A percentile compares a stretch with the other conserved stretches of the same genome.
These are phyloP conservation scores for Rhododendron henanense DNA, from an alignment of 148 eudicot genomes.

Conservation along the genomic window DNA sequence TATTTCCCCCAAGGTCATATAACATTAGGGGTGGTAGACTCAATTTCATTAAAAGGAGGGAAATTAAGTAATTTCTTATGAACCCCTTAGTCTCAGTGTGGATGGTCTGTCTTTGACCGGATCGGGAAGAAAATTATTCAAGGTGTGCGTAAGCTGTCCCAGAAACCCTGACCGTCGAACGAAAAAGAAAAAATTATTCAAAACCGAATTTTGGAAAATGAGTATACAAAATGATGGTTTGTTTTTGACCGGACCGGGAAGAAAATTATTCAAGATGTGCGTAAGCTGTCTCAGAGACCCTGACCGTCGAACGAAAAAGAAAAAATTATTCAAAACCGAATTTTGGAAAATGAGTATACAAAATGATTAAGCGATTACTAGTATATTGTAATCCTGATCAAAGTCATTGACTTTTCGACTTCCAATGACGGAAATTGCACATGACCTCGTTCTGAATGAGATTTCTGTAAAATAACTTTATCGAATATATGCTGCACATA, in stretches of 20 bases:
- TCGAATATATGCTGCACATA: neutral
- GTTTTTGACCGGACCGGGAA: too few species aligned
- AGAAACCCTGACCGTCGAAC: too few species aligned
- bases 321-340: neutral
- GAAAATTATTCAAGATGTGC: too few species aligned
- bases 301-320: too few species aligned
- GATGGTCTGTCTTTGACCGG: too few species aligned
- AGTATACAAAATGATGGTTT: neutral
- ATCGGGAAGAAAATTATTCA: too few species aligned
- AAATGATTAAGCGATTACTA: neutral
- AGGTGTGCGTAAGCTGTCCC: rapidly evolving
- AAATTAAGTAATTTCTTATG: too few species aligned
- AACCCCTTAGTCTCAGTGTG: too few species aligned
- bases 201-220: neutral
- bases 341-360: neutral
- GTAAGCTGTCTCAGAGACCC: rapidly evolving
- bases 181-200: neutral
- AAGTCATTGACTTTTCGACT: neutral
- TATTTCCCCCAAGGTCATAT: too few species aligned
- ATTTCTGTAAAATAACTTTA: neutral
- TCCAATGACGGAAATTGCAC: neutral
- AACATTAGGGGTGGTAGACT: too few species aligned
- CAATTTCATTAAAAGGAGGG: too few species aligned
- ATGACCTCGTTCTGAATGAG: neutral
- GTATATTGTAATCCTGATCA: neutral